A percentile compares a stretch with the other conserved stretches of the same genome.
phyloP scores from a whole-genome alignment of 108 stramenopile genomes.

The Aurantiochytrium sp. region DNA sequence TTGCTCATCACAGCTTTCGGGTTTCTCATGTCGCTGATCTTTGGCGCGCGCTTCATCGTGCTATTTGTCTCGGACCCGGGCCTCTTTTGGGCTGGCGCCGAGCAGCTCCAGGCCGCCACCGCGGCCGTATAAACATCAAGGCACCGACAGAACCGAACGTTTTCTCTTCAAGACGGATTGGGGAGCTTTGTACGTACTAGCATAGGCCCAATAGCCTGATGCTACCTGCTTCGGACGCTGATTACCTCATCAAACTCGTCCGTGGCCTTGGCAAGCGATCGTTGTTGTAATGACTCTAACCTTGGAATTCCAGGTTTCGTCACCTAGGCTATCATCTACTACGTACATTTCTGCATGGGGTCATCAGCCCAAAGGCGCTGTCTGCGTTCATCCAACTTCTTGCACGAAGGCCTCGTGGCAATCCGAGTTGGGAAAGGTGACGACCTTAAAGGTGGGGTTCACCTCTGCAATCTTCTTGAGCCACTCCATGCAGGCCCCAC shows the following conservation, averaged over 20 bases:
- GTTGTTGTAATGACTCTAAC: too few relatives aligned
- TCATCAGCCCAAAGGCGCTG: too few relatives aligned
- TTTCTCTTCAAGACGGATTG: too few relatives aligned
- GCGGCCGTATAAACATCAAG: background rate
- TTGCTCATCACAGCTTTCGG: background rate
- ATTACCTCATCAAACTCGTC: too few relatives aligned
- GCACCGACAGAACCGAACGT: background rate
- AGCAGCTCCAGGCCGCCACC: background rate
- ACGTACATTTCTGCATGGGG: too few relatives aligned
- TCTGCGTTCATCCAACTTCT: background rate
- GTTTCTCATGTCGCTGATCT: background rate
- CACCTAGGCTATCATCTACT: too few relatives aligned
- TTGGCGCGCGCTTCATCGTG: background rate
- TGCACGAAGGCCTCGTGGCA: constrained; percentile 81
- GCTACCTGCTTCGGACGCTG: too few relatives aligned
- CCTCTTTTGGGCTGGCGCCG: background rate
- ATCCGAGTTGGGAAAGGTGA: constrained; percentile 83
- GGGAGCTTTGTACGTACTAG: too few relatives aligned
- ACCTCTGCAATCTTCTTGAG: constrained; percentile 92
- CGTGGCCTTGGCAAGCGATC: too few relatives aligned
- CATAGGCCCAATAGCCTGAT: too few relatives aligned
- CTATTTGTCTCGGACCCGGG: background rate
- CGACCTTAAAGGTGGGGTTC: constrained; percentile 85
- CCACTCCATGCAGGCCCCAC: constrained; percentile 96
- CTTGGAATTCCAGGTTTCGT: too few relatives aligned